Evolutionary conservation across 1,139 yeast species (phyloP), one percentile per base, ranked within the genome.

Genomic region (Yamadazyma dendronema): DNA sequence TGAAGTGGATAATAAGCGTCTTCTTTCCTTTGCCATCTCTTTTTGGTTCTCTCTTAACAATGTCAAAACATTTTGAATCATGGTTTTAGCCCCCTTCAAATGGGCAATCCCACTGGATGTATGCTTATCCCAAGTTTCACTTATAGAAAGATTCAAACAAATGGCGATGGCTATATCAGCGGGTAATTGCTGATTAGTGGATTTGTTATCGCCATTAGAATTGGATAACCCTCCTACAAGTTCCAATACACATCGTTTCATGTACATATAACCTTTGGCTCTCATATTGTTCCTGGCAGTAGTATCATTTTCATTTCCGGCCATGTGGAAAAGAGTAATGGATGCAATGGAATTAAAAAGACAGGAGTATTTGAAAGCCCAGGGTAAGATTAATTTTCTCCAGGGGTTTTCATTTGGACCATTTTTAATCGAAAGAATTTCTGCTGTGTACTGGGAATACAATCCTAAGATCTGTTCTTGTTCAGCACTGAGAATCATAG

Each of bases 111-210:
- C 86, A 28, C 82, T 78, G 7, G 81, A 71, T 4, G 74, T 79
- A 45, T 75, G 82, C 14, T 81, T 72, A 49, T 79, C 84, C 86
- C 87, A 82, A 1, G 82, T 70, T 53, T 82, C 88, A 34, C 83
- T 74, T 35, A 79, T 74, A 0, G 86, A 81, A 40, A 81, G 60
- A 17, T 79, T 76, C 38, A 81, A 55, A 43, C 87, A 80, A 0
- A 85, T 77, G 0, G 83, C 79, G 22, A 81, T 59, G 1, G 86
- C 85, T 17, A 80, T 76, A 48, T 80, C 85, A n/a, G 79, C 77
- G 2, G 82, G 81, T 10, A 78, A 63, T 3, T 72, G 62, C 23
- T 59, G 54, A 30, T 56, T 55, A 4, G 44, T 35, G 10, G 22
- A n/a, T 3, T 27, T 37, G 1, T 40, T 43, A 2, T 35, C 15